Evolutionary conservation across 495 filamentous ascomycete species (phyloP).

Genomic region (Penicillium cataractarum): DNA sequence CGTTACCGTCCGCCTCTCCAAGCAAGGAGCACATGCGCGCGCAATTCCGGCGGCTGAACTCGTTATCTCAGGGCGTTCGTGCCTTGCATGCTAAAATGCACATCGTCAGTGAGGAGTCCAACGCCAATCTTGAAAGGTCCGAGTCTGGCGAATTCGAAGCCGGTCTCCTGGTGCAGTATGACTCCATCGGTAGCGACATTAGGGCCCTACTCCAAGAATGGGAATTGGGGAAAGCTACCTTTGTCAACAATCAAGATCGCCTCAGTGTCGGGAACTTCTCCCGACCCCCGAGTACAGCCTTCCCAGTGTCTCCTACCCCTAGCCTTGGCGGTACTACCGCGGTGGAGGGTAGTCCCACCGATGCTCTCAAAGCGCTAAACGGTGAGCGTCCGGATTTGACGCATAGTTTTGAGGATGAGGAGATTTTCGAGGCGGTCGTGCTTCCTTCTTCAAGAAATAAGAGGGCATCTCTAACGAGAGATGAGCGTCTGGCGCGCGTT

Average conservation of each 20-base stretch:
- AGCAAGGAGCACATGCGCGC: conserved; percentile 77
- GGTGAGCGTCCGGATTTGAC: conserved; percentile 56
- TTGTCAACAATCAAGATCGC: conserved; percentile 72
- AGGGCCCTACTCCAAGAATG: conserved; percentile 83
- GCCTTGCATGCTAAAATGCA: conserved; percentile 95
- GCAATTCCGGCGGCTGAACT: conserved; percentile 82
- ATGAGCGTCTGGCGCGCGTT: conserved; percentile 87
- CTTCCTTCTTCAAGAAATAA: conserved; percentile 61
- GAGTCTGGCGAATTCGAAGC: conserved; percentile 69
- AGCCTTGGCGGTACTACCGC: conserved; percentile 85
- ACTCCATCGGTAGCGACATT: conserved; percentile 89
- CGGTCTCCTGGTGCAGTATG: conserved; percentile 84
- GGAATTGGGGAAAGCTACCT: conserved; percentile 79
- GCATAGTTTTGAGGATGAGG: conserved; percentile 57
- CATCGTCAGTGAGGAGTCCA: conserved; percentile 86
- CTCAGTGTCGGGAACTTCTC: conserved; percentile 61
- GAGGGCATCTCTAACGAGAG: conserved; percentile 74
- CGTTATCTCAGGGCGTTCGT: conserved; percentile 86
- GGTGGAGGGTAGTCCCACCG: conserved; percentile 76
- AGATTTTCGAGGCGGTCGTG: conserved; percentile 90
- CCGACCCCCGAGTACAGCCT: conserved; percentile 65
- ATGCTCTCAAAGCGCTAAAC: conserved; percentile 75
- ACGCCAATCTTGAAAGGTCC: conserved; percentile 71
- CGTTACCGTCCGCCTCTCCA: conserved; percentile 71
- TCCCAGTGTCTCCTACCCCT: conserved; percentile 76